Percentiles rank a stretch among this genome's conserved stretches.
Evolutionary conservation across 257 asterid genomes (phyloP).

Genomic region (Plantago major): DNA sequence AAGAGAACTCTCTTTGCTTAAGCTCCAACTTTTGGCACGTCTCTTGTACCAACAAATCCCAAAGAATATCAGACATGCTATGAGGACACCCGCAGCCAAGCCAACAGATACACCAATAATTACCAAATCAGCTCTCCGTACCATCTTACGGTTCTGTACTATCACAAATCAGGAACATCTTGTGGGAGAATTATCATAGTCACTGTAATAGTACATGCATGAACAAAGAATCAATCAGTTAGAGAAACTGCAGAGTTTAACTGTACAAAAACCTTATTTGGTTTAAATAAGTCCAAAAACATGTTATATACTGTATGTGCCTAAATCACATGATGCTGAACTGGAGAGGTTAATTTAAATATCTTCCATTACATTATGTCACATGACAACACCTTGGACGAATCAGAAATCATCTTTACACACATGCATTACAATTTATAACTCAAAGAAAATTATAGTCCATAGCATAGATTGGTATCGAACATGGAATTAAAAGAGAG

Average conservation of each 20-base stretch:
- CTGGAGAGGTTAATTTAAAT: too few species aligned
- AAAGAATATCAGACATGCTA: slow-evolving; percentile 57
- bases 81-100: slow-evolving; percentile 62
- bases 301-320: not conserved
- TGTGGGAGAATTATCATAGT: slow-evolving; percentile 29
- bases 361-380: not conserved
- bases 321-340: not conserved
- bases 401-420: not conserved
- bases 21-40: slow-evolving; percentile 35
- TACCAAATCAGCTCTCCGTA: slow-evolving; percentile 57
- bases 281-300: not conserved
- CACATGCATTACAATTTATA: not conserved
- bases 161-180: slow-evolving; percentile 47
- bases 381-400: not conserved
- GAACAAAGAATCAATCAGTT: slow-evolving; percentile 1
- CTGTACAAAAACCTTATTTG: slow-evolving; percentile 5
- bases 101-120: slow-evolving; percentile 82
- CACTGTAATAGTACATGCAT: slow-evolving; percentile 26
- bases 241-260: not conserved
- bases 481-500: not conserved
- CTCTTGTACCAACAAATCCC: slow-evolving; percentile 69
- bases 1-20: slow-evolving; percentile 44
- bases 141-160: slow-evolving; percentile 53
- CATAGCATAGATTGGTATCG: not conserved
- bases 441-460: not conserved